Percentiles rank a stretch among this genome's conserved stretches.
Conservation (phyloP, 306 rosid genomes). For the Rubus parviflorus region DNA sequence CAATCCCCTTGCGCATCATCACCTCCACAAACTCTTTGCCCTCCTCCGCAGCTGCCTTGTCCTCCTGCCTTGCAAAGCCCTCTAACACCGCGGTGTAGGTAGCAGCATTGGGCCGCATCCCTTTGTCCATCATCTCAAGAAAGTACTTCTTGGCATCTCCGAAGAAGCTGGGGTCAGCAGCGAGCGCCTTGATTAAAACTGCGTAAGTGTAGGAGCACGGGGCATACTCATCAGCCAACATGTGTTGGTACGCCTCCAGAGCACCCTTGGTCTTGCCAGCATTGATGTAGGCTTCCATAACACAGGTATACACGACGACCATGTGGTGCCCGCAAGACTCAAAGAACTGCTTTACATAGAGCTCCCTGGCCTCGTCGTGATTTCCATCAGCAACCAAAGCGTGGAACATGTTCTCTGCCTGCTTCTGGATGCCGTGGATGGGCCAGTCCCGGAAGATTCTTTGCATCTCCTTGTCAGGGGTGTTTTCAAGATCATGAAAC, state of each 20-base stretch:
- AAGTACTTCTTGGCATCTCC: slow-evolving; percentile 47
- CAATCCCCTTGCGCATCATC: slow-evolving; percentile 54
- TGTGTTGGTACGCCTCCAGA: not conserved
- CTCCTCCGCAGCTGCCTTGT: slow-evolving; percentile 34
- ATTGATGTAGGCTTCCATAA: not conserved
- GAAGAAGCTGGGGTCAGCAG: slow-evolving; percentile 32
- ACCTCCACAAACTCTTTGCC: slow-evolving; percentile 46
- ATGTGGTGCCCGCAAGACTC: no score
- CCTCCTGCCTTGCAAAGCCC: slow-evolving; percentile 41
- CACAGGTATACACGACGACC: not conserved
- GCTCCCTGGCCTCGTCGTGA: no score
- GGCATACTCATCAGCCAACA: not conserved
- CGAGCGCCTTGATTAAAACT: slow-evolving; percentile 41
- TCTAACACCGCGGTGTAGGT: slow-evolving; percentile 54
- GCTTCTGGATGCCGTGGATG: no score
- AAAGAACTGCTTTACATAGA: no score
- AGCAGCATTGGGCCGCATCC: slow-evolving; percentile 7
- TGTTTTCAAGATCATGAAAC: no score
- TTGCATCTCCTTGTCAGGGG: no score
- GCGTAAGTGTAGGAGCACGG: no score
- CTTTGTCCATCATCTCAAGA: slow-evolving; percentile 65
- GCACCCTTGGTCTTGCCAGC: not conserved
- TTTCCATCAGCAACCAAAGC: no score
- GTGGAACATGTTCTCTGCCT: no score
- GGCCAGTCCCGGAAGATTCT: no score